Evolutionary conservation across 805 yeast genomes (phyloP), one percentile per base, ranked within the genome.

Genomic region (Candida quercuum): DNA sequence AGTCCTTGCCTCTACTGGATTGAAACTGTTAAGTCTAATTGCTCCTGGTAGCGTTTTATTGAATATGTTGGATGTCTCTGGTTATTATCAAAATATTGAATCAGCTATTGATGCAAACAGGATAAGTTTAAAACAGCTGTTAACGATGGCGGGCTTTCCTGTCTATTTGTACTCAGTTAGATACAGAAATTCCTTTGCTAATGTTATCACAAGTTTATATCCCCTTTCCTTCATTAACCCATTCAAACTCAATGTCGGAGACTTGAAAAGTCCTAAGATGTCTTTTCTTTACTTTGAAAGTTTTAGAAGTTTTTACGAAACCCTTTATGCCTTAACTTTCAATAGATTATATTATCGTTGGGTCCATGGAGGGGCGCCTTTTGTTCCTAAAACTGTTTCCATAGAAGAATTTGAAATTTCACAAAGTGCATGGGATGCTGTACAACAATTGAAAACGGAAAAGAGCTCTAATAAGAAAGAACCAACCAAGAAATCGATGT

Each of bases 331-430:
- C 9, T 28, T 51, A 21, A 47, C 55, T 3, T 37, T 51, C 13
- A 63, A 63, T 41, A 45, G 61, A 28, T 9, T 60, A 2, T 62
- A 63, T 39, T 63, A 60, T 37, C 42, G 40, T 14, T 58, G 60
- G 61, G 52, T 54, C 26, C 51, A 46, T 32, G 38, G 42, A 16
- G 46, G 54, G 2, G 60, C 52, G 35, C 61, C 65, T 1, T 54
- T 54, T 37, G 57, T 56, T 32, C 47, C 64, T 14, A 62, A 60
- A 39, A 43, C 53, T 24, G 25, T 61, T 12, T 47, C 63, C 1
- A 24, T 43, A 17, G 49, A 44, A 14, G 62, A 59, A 33, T 32
- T 56, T 10, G 52, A 52, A 13, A 41, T 46, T 19, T 52, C 17
- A 7, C 31, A 28, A 11, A 17, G 14, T 6, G 31, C 16, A 6